Evolutionary conservation across 345 rosid genomes (phyloP), one percentile per base, ranked within the genome.

Genomic region (Ailanthus altissimus): DNA sequence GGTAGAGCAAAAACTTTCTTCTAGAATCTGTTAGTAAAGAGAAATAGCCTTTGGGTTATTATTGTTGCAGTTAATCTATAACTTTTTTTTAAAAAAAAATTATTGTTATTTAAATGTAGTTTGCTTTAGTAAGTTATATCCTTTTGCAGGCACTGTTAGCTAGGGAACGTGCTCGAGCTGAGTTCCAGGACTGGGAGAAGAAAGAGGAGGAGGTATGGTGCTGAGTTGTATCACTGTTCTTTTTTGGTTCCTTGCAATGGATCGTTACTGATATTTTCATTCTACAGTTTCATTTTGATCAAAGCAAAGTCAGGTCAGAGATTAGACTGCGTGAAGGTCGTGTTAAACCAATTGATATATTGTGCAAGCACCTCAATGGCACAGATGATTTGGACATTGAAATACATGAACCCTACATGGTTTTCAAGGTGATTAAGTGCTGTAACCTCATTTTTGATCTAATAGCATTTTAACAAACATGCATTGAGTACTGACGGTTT

Each of bases 161-260:
- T 28, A 92, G 99, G 82, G 99, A 96, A 71, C 97, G 97, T 78
- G 97, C 99, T 70, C 86, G 97, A 75, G 99, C 98, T 78, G 99
- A 96, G 82, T 91, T 88, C 81, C 97, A 93, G 67, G 99, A 96
- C 67, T 96, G 97, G 98, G 99, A 96, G 90, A 96, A 91, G 86
- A 96, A 93, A 78, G 99, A 96, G 78, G 97, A 93, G 78, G 97
- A 96, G 93, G 99, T 91, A 78, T 71, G 59, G 3, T 43, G 59
- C 38, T 56, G 4, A 68, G 54, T 64, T 77, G 26, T 45, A 38
- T 63, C 26, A 25, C 28, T 71, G 18, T 59, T 67, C 25, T 9
- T 4, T 70, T 57, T 38, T 68, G 13, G 38, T 32, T 47, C 23
- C 60, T 70, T 75, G 70, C 71, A 54, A 42, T 71, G 45, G 77